These are phyloP conservation scores for Fusarium sp. DNA, from an alignment of 2,329 filamentous ascomycete species.

Conservation along the genomic window DNA sequence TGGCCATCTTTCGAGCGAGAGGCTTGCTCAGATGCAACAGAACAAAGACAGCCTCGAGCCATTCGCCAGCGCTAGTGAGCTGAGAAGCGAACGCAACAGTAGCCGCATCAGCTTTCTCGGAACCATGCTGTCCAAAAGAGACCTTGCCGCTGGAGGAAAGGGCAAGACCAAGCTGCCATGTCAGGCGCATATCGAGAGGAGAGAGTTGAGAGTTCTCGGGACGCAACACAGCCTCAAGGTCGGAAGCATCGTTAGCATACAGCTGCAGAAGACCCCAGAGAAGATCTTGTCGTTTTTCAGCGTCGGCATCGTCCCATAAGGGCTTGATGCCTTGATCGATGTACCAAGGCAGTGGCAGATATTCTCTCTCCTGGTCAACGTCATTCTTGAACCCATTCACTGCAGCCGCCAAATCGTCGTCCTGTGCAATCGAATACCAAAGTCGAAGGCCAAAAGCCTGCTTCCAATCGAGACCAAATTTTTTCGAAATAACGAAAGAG, in stretches of 20 bases:
- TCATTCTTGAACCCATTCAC: slow-evolving; percentile 80
- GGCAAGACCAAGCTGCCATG: slow-evolving; percentile 85
- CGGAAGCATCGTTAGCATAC: slow-evolving; percentile 70
- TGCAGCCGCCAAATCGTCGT: slow-evolving; percentile 77
- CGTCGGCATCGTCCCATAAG: slow-evolving; percentile 70
- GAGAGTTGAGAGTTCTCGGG: slow-evolving; percentile 82
- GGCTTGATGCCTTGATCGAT: slow-evolving; percentile 67
- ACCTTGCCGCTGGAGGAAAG: slow-evolving; percentile 64
- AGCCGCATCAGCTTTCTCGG: slow-evolving; percentile 72
- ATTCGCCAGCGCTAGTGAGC: slow-evolving; percentile 72
- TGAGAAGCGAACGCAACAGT: slow-evolving; percentile 74
- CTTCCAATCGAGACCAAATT: slow-evolving; percentile 91
- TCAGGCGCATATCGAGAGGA: slow-evolving; percentile 78
- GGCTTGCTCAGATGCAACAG: slow-evolving; percentile 78
- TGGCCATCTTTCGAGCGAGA: slow-evolving; percentile 70
- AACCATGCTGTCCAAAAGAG: slow-evolving; percentile 64
- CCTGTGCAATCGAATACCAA: slow-evolving; percentile 82
- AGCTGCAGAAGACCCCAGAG: slow-evolving; percentile 89
- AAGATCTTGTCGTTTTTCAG: slow-evolving; percentile 75
- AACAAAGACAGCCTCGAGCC: slow-evolving; percentile 79
- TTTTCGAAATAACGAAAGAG: slow-evolving; percentile 83
- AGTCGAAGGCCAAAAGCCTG: slow-evolving; percentile 91
- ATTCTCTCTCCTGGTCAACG: slow-evolving; percentile 76
- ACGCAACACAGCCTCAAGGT: slow-evolving; percentile 77
- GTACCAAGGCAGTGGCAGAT: slow-evolving; percentile 79